phyloP scores from a whole-genome alignment of 106 monocot species.

The Xerophyta viscosa region DNA sequence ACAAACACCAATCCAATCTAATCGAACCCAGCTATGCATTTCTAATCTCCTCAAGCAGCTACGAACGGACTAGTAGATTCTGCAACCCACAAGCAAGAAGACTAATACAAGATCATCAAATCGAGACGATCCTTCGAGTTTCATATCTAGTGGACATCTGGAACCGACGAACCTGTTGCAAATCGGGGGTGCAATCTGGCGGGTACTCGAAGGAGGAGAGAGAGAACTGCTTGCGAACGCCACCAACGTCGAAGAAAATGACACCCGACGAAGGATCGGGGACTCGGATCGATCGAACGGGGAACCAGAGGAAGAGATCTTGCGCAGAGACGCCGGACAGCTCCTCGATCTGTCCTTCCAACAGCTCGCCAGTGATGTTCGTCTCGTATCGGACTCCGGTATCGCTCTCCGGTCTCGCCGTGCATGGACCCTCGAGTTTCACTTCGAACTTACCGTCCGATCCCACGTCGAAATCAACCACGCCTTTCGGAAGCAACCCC shows the following conservation, averaged over 20 bases:
- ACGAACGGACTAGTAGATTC: no score
- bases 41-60: no score
- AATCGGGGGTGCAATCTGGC: slow-evolving; percentile 41
- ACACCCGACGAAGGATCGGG: slow-evolving; percentile 47
- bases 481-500: slow-evolving; percentile 9
- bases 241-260: slow-evolving; percentile 67
- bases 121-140: no score
- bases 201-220: slow-evolving; percentile 51
- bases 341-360: slow-evolving; percentile 35
- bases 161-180: no score
- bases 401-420: slow-evolving; percentile 48
- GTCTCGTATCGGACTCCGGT: slow-evolving; percentile 34
- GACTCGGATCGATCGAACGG: slow-evolving; percentile 45
- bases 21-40: no score
- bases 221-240: slow-evolving; percentile 47
- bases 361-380: slow-evolving; percentile 27
- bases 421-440: slow-evolving; percentile 29
- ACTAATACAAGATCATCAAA: no score
- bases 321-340: slow-evolving; percentile 52
- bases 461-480: slow-evolving; percentile 19
- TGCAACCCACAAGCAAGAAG: no score
- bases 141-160: no score
- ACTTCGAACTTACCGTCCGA: slow-evolving; percentile 29
- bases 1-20: no score
- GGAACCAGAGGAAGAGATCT: slow-evolving; percentile 72